Conservation (phyloP, 108 stramenopile species). For the Pseudonitzschia pungens region DNA sequence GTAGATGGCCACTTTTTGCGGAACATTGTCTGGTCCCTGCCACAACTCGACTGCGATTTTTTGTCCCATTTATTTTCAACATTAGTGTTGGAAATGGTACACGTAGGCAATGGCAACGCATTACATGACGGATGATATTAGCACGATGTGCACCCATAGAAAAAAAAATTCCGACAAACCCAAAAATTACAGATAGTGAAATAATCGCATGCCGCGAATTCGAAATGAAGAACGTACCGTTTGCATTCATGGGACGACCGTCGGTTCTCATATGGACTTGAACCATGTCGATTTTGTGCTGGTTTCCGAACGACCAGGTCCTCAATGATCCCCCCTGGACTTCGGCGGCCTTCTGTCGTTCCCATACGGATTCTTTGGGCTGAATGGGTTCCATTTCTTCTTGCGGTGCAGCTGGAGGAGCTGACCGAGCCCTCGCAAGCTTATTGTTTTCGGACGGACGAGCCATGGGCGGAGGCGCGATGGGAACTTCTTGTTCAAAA, state of each 20-base stretch:
- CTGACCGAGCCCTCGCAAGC: not conserved
- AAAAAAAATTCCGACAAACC: not conserved
- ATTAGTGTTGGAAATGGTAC: not conserved
- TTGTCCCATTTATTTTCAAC: not conserved
- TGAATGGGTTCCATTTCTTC: not conserved
- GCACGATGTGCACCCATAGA: not conserved
- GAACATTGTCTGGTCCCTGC: slow-evolving; percentile 74
- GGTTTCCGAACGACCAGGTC: slow-evolving; percentile 24
- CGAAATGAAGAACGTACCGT: slow-evolving; percentile 15
- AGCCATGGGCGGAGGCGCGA: slow-evolving; percentile 6
- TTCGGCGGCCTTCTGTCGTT: not conserved
- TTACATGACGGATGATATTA: not conserved
- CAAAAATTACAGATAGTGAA: not conserved
- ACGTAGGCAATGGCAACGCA: not conserved
- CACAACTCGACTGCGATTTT: slow-evolving; percentile 49
- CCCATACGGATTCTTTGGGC: slow-evolving; percentile 4
- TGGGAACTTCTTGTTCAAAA: not conserved
- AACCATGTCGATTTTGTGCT: slow-evolving; percentile 18
- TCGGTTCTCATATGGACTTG: slow-evolving; percentile 56
- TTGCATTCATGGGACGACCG: slow-evolving; percentile 69
- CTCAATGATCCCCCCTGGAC: slow-evolving; percentile 25
- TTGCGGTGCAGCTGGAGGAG: not conserved
- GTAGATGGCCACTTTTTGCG: slow-evolving; percentile 67
- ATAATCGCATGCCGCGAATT: not conserved
- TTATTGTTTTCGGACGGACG: not conserved